A percentile compares a stretch with the other conserved stretches of the same genome.
Evolutionary conservation across 768 basidiomycete species (phyloP).

Genomic region (button mushroom (Agaricus bisporus)): DNA sequence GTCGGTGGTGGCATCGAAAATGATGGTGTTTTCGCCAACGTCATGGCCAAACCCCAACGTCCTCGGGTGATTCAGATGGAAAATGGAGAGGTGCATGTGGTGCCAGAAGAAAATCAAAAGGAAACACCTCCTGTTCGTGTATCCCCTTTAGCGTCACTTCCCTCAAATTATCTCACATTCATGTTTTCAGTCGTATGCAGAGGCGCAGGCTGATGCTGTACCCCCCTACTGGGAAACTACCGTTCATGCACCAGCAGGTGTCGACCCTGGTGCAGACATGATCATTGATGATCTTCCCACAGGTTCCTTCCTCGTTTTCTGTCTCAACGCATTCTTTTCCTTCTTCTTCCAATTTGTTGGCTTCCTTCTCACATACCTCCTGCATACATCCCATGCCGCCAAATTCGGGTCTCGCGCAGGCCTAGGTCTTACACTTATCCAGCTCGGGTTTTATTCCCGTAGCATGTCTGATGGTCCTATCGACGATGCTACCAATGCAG

Average conservation of each 20-base stretch:
- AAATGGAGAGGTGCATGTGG: conserved; percentile 52
- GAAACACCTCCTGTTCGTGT: conserved; percentile 79
- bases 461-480: conserved; percentile 23
- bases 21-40: conserved; percentile 94
- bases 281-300: conserved; percentile 90
- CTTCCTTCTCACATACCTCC: conserved; percentile 87
- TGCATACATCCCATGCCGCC: conserved; percentile 87
- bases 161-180: background rate
- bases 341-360: conserved; percentile 98
- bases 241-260: conserved; percentile 66
- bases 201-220: conserved; percentile 84
- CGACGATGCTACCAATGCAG: conserved; percentile 10
- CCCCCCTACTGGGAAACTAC: conserved; percentile 98
- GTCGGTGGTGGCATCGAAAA: conserved; percentile 74
- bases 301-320: conserved; percentile 69
- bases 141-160: background rate
- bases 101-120: conserved; percentile 78
- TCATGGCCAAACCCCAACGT: conserved; percentile 78
- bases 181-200: conserved; percentile 66
- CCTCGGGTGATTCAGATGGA: conserved; percentile 39
- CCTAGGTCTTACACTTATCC: conserved; percentile 92
- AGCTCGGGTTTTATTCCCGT: conserved; percentile 79
- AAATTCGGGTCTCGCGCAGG: conserved; percentile 93
- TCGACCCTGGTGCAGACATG: conserved; percentile 48
- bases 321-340: conserved; percentile 76